Base-by-base conservation (phyloP, 495 filamentous ascomycete genomes). In the Neurospora terricola region DNA sequence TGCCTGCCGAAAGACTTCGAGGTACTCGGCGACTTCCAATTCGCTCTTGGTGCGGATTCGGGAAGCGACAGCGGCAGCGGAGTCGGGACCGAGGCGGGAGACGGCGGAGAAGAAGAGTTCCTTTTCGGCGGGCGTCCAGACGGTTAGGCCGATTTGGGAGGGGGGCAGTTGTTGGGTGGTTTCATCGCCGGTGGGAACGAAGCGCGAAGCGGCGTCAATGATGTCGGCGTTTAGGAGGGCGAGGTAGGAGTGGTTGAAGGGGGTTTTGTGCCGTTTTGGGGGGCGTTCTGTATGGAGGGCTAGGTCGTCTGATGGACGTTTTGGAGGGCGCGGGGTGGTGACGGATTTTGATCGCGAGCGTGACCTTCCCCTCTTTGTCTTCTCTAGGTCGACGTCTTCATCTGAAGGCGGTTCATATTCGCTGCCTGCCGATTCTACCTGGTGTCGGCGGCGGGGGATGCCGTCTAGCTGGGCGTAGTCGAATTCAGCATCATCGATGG, bases 81-180 rank as follows among this genome's bases (percentile, higher is more conserved):
- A 83, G 76, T 90, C 84, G 40, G 83, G 86, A 8, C 93, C 93
- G 34, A 91, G 85, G 8, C 87, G 84, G 3, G 86, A 83, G 14
- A 97, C 79, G 1, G 86, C 84, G 7, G 85, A 80, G 80, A 94
- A 97, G 70, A 97, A 88, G 2, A 80, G 70, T 21, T 86, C 80
- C 76, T 96, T 96, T 79, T 98, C 95, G 7, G 81, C 75, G 0
- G 80, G 69, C 0, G 87, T 89, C 95, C 95, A 98, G 16, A 81
- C 70, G 11, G 90, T 88, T 23, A 87, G 82, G 27, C 93, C 93
- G 77, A 92, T 80, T 74, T 93, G 91, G 3, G 86, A 87, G n/a
- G 75, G 23, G 2, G 23, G 23, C 6, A 86, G 73, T 34, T 27
- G 27, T 9, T 66, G 54, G 9, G 43, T 18, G 11, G 36, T 37